A percentile compares a stretch with the other conserved stretches of the same genome.
Conservation (phyloP, 2,329 filamentous ascomycete genomes). For the Leptographium lundbergii region DNA sequence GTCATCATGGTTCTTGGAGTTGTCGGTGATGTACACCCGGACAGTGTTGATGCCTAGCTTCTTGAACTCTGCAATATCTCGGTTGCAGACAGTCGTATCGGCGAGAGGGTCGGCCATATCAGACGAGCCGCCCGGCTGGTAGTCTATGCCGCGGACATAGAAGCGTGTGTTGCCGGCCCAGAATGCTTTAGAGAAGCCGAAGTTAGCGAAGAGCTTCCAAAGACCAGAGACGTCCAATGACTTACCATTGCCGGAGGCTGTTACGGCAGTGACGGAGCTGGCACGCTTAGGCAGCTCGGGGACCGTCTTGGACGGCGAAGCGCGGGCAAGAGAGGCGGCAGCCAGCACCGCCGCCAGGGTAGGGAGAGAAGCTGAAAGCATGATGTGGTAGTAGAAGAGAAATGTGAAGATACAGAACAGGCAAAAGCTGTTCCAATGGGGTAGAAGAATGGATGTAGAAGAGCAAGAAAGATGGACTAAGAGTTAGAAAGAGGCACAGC, state of each 20-base stretch:
- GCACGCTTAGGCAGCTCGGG: constrained; percentile 38
- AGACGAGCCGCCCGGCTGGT: constrained; percentile 49
- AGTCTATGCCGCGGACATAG: constrained; percentile 48
- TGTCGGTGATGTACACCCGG: constrained; percentile 88
- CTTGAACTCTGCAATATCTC: constrained; percentile 73
- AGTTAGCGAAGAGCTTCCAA: not conserved
- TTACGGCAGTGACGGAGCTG: constrained; percentile 32
- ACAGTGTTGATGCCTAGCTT: constrained; percentile 81
- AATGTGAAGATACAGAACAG: not conserved
- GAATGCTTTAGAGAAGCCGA: constrained; percentile 30
- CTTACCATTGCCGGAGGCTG: constrained; percentile 45
- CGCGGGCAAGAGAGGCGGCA: constrained; percentile 27
- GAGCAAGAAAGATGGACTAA: not conserved
- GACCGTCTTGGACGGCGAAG: constrained; percentile 36
- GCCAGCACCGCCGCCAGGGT: constrained; percentile 36
- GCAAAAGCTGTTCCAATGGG: not conserved
- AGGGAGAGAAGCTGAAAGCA: constrained; percentile 36
- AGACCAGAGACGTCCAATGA: not conserved
- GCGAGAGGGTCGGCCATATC: constrained; percentile 60
- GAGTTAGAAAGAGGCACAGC: not conserved
- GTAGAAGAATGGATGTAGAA: not conserved
- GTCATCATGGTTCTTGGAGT: constrained; percentile 64
- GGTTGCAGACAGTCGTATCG: constrained; percentile 55
- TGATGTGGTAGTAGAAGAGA: constrained; percentile 18
- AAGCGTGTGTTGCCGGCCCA: constrained; percentile 40